These are phyloP conservation scores for Amphibolis antarctica DNA, from an alignment of 106 monocot genomes.

Conservation along the genomic window DNA sequence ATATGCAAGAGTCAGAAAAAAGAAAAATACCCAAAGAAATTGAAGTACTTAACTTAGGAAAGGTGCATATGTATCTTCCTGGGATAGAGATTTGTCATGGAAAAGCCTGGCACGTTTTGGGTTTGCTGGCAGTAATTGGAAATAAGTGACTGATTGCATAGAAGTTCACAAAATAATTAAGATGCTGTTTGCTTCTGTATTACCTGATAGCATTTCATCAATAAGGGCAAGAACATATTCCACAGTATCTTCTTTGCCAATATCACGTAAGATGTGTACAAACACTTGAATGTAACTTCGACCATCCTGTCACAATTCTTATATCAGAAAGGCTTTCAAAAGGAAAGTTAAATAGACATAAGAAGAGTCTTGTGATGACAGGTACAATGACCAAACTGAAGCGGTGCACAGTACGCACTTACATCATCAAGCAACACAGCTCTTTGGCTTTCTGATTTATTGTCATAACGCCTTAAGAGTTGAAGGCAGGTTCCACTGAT, in stretches of 20 bases:
- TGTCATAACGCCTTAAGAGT: slow-evolving; percentile 70
- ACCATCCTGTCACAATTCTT: slow-evolving; percentile 56
- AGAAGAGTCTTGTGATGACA: not conserved
- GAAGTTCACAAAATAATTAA: not conserved
- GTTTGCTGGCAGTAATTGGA: slow-evolving; percentile 47
- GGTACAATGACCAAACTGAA: not conserved
- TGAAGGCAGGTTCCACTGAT: slow-evolving; percentile 72
- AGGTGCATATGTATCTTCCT: slow-evolving; percentile 67
- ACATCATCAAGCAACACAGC: slow-evolving; percentile 87
- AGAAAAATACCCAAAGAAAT: not conserved
- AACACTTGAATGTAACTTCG: slow-evolving; percentile 65
- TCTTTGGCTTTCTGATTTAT: slow-evolving; percentile 60
- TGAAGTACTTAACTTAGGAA: slow-evolving; percentile 51
- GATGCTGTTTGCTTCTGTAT: not conserved
- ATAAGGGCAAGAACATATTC: slow-evolving; percentile 94
- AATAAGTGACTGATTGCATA: slow-evolving; percentile 2
- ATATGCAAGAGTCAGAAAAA: not conserved
- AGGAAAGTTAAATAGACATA: not conserved
- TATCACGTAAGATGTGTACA: slow-evolving; percentile 66
- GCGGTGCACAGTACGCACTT: slow-evolving; percentile 11
- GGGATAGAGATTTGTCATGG: slow-evolving; percentile 65
- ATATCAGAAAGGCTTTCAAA: slow-evolving; percentile 1
- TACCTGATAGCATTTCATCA: slow-evolving; percentile 91
- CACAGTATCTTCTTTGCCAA: slow-evolving; percentile 82
- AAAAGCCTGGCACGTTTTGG: slow-evolving; percentile 79